A percentile compares a stretch with the other conserved stretches of the same genome.
These are phyloP conservation scores for Carex parvula DNA, from an alignment of 176 grass and related monocot species.

Conservation along the genomic window DNA sequence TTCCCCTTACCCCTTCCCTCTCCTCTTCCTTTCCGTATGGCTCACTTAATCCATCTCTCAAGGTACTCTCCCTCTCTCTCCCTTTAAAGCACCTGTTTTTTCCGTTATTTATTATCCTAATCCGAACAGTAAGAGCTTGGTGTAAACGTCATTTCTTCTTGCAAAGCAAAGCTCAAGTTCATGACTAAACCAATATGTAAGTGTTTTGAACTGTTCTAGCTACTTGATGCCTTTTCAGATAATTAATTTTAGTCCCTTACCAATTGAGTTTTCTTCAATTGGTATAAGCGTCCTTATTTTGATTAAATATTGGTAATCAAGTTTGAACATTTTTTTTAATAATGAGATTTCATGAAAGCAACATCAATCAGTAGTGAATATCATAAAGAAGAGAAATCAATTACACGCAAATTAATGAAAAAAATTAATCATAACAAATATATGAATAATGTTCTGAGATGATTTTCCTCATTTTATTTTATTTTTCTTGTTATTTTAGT, in stretches of 20 bases:
- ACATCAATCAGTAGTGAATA: neutral
- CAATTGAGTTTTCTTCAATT: neutral
- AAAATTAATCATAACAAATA: neutral
- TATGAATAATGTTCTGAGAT: neutral
- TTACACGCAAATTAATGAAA: neutral
- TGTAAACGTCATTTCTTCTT: neutral
- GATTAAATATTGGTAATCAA: neutral
- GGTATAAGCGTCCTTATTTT: neutral
- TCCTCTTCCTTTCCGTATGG: constrained; percentile 24
- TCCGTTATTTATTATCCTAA: constrained; percentile 18
- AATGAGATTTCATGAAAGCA: neutral
- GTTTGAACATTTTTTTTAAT: neutral
- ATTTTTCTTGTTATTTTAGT: neutral
- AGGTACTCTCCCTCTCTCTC: constrained; percentile 3
- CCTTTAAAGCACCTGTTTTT: neutral
- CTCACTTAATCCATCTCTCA: constrained; percentile 31
- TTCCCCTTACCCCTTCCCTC: constrained; percentile 7
- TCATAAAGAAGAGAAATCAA: neutral
- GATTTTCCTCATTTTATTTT: neutral
- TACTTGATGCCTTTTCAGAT: neutral
- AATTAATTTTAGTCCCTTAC: neutral
- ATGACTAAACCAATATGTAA: constrained; percentile 5
- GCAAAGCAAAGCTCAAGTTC: neutral
- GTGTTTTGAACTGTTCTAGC: neutral
- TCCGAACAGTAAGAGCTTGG: neutral